Base-by-base conservation (phyloP, 768 basidiomycete species). In the Termitomyces sp. region DNA sequence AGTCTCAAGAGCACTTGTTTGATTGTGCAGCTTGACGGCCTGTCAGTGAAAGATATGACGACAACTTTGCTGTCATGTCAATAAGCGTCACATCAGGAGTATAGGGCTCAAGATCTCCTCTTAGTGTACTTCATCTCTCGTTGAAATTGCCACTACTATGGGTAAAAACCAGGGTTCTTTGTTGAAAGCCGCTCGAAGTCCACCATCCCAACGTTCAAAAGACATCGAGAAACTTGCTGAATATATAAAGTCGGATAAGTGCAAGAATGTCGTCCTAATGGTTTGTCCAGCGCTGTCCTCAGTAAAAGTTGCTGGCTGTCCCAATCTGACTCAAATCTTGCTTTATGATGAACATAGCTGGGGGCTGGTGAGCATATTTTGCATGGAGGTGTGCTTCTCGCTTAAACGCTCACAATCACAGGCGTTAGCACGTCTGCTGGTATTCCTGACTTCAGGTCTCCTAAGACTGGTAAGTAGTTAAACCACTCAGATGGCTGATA, bases 361-460 rank as follows among this genome's bases (percentile, higher is more conserved):
- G 88, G 88, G 42, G 87, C 88, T 59, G 87, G 87, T 87, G 64
- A 62, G 79, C 62, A 37, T 49, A 47, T 44, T 41, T 16, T 24
- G 22, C 22, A 46, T 7, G 9, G 5, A 28, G 31, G 15, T 24
- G 24, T 33, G 33, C 6, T n/a, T 10, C 10, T 26, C 26, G 31
- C 34, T 33, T 31, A 36, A 13, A 36, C 26, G n/a, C 34, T 39
- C 34, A 7, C 8, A 26, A 3, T 39, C 29, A 18, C 22, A 86
- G 89, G 90, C 18, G 80, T 91, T 49, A 88, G 86, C 60, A 92
- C 90, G 6, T 79, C 87, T 29, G 90, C 90, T 54, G 90, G 90
- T 6, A 93, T 92, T 28, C 94, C 94, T 13, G 93, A 97, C 71
- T 97, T 95, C 69, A 77, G 94, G 60, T 90, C 89, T 10, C 90